These are phyloP conservation scores for Helminthosporium solani DNA, from an alignment of 2,329 filamentous ascomycete species.

Conservation along the genomic window DNA sequence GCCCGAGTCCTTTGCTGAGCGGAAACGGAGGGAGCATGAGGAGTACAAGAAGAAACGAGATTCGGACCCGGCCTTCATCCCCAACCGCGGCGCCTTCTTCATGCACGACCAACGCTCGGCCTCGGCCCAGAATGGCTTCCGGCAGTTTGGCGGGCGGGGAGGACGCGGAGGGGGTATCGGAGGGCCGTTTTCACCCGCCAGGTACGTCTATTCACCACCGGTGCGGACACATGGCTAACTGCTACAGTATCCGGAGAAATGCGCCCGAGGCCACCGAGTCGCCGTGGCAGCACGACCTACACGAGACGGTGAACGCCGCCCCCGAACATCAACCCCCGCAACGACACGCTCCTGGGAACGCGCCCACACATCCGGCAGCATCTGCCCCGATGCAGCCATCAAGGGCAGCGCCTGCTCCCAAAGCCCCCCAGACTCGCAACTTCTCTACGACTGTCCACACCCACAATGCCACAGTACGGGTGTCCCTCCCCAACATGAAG, in stretches of 20 bases:
- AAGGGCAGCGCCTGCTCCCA: constrained; percentile 26
- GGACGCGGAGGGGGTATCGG: constrained; percentile 59
- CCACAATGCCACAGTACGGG: constrained; percentile 80
- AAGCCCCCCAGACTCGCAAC: constrained; percentile 38
- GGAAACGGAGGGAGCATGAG: constrained; percentile 81
- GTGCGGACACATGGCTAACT: background rate
- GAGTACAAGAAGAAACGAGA: constrained; percentile 87
- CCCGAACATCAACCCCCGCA: constrained; percentile 24
- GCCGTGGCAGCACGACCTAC: constrained; percentile 93
- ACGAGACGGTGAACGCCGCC: constrained; percentile 61
- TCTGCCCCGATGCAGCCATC: constrained; percentile 23
- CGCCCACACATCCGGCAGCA: constrained; percentile 18
- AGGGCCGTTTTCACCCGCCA: constrained; percentile 56
- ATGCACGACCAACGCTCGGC: constrained; percentile 90
- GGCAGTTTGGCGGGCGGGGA: constrained; percentile 62
- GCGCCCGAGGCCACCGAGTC: constrained; percentile 61
- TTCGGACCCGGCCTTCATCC: constrained; percentile 88
- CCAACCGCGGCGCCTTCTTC: constrained; percentile 92
- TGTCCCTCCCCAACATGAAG: constrained; percentile 75
- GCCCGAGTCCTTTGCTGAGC: constrained; percentile 64
- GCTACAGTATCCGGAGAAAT: constrained; percentile 42
- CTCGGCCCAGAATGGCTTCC: constrained; percentile 75
- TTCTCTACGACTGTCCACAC: constrained; percentile 83
- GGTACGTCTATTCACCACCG: constrained; percentile 52
- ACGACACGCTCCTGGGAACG: constrained; percentile 17